phyloP scores from a whole-genome alignment of 177 flowering plant species.

The Vitis hybrid region DNA sequence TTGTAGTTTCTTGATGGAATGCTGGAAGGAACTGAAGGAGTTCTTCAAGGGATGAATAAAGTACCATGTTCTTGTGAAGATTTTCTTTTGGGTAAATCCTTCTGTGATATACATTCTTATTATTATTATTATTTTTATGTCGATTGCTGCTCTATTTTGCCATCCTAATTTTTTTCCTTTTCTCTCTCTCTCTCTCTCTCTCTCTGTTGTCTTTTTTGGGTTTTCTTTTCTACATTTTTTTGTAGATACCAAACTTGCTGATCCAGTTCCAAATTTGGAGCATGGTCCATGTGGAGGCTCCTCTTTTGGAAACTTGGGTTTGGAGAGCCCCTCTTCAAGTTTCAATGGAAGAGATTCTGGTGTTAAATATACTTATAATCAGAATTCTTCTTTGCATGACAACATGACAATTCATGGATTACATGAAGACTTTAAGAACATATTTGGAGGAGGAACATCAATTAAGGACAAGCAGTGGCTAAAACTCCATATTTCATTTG shows the following conservation, averaged over 20 bases:
- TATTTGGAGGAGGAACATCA: slow-evolving; percentile 43
- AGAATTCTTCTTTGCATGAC: slow-evolving; percentile 24
- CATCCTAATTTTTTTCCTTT: not conserved
- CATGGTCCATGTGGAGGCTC: slow-evolving; percentile 22
- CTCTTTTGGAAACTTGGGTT: slow-evolving; percentile 14
- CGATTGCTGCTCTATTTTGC: not conserved
- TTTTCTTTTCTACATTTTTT: not conserved
- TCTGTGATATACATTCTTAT: no score
- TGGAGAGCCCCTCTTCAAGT: slow-evolving; percentile 18
- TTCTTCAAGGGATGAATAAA: no score
- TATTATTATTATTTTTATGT: not conserved
- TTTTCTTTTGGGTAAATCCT: slow-evolving; percentile 27
- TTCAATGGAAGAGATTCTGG: slow-evolving; percentile 18
- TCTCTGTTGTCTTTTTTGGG: slow-evolving; percentile 3
- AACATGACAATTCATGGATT: slow-evolving; percentile 35
- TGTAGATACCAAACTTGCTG: slow-evolving; percentile 36
- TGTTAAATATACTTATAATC: slow-evolving; percentile 21
- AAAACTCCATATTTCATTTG: slow-evolving; percentile 35
- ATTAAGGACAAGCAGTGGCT: slow-evolving; percentile 43
- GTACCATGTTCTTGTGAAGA: no score
- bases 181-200: slow-evolving; percentile 7
- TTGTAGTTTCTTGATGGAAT: slow-evolving; percentile 13
- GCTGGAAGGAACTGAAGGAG: no score
- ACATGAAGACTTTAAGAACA: slow-evolving; percentile 32
- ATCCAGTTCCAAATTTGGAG: slow-evolving; percentile 24